Base-by-base conservation (phyloP, 2,329 filamentous ascomycete genomes). In the Colletotrichum phormii region DNA sequence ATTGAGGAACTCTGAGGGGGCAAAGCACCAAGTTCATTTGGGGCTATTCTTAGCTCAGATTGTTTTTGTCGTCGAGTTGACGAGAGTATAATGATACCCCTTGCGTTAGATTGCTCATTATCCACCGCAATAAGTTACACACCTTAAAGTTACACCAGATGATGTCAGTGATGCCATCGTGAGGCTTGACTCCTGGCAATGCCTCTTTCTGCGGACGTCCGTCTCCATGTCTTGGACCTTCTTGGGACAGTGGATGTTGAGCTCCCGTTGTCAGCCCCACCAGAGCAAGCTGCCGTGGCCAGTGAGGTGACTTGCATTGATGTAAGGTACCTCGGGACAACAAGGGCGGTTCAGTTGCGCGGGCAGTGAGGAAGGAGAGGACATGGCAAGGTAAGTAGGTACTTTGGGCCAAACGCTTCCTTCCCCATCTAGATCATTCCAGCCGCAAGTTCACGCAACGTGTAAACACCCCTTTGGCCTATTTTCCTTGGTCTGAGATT, bases 21-120 rank as follows among this genome's bases (percentile, higher is more conserved):
- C 15, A 35, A 29, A 55, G 29, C 31, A 24, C 18, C 33, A 24
- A 53, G 53, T 37, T 42, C 26, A 29, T 29, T 57, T n/a, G 42
- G 18, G n/a, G 66, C 54, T 55, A 64, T 72, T 55, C 33, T 64
- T 70, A 72, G 55, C 37, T 55, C 62, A 51, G 66, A 57, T 29
- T 55, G 65, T 60, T 63, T 72, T 55, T 54, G 26, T 61, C 54
- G 49, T 70, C 54, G 33, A 42, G 24, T 35, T 64, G 70, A 72
- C 49, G 66, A 72, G 24, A 64, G 55, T 68, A 72, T 72, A 70
- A 72, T 64, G 70, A 72, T 72, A 72, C 70, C 70, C 70, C 53
- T 15, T 15, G 51, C 15, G n/a, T 63, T 69, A 58, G 24, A 63
- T 61, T 60, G n/a, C 13, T 33, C 51, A 24, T 54, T n/a, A 18